Evolutionary conservation across 2,329 filamentous ascomycete genomes (phyloP).

Genomic region (Diplodia sapinea): DNA sequence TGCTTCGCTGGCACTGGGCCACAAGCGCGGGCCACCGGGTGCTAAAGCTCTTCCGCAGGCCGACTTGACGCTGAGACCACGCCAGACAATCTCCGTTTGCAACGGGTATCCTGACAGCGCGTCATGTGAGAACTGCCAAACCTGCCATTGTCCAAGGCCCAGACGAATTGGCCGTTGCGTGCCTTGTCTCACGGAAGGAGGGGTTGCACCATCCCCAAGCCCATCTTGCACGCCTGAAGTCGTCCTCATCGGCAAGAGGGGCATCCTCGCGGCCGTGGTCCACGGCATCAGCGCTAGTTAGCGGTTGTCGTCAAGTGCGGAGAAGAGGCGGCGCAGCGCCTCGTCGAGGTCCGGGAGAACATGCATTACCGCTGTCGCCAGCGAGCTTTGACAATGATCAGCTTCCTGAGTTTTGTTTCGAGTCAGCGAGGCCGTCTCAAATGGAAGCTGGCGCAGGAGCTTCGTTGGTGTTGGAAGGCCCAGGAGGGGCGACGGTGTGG

Average conservation of each 20-base stretch:
- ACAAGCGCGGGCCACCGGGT: conserved; percentile 18
- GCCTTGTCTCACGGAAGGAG: conserved; percentile 10
- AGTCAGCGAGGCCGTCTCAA: conserved; percentile 18
- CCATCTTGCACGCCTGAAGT: not conserved
- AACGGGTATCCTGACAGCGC: conserved; percentile 24
- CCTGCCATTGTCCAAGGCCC: not conserved
- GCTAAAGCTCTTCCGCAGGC: conserved; percentile 14
- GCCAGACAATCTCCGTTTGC: conserved; percentile 20
- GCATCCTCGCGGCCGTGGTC: not conserved
- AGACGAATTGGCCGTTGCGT: conserved; percentile 11
- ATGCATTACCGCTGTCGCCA: conserved; percentile 7
- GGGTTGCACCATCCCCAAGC: not conserved
- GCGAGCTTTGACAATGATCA: conserved; percentile 11
- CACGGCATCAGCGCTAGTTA: conserved; percentile 13
- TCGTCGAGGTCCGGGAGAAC: not conserved
- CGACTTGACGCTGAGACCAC: conserved; percentile 14
- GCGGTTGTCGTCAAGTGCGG: conserved; percentile 11
- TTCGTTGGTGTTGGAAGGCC: conserved; percentile 23
- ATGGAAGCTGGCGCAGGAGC: not conserved
- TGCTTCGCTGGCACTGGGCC: conserved; percentile 18
- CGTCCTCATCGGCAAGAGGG: not conserved
- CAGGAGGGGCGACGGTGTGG: conserved; percentile 1
- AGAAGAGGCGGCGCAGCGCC: conserved; percentile 20
- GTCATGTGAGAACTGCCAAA: conserved; percentile 16
- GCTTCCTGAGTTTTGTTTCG: conserved; percentile 27